phyloP scores from a whole-genome alignment of 495 filamentous ascomycete genomes.

The Hypoxylon rickii region DNA sequence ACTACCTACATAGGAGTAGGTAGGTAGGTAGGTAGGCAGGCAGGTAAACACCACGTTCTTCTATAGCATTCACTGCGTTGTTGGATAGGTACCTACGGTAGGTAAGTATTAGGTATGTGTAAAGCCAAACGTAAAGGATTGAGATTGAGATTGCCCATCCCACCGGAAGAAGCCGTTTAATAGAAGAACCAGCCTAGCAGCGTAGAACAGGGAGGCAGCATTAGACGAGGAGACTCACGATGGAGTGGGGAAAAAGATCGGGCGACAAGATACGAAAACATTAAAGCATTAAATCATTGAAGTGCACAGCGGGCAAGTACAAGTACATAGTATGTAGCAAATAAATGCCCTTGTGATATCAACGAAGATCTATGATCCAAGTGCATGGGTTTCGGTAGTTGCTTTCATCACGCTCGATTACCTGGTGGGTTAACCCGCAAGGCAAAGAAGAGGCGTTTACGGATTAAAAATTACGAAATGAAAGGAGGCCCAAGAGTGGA shows the following conservation, averaged over 20 bases:
- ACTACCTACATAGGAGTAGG: too few species aligned
- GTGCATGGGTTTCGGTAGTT: not conserved
- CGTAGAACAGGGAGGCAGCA: not conserved
- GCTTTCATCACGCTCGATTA: too few species aligned
- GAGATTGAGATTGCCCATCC: slow-evolving; percentile 8
- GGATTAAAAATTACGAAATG: not conserved
- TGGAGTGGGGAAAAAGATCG: not conserved
- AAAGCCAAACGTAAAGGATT: not conserved
- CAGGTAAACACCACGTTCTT: too few species aligned
- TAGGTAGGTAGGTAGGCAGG: too few species aligned
- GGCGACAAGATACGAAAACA: too few species aligned
- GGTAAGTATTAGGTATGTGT: not conserved
- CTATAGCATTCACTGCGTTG: too few species aligned
- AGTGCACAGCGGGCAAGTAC: too few species aligned
- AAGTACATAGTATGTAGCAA: not conserved
- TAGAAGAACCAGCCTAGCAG: not conserved
- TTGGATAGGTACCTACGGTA: too few species aligned
- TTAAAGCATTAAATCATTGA: too few species aligned
- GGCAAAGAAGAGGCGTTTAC: not conserved
- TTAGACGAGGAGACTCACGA: slow-evolving; percentile 2
- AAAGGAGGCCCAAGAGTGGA: slow-evolving; percentile 12
- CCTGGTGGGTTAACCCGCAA: too few species aligned
- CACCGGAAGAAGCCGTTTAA: slow-evolving; percentile 1
- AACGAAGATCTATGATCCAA: slow-evolving; percentile 3
- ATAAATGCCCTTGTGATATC: not conserved